Evolutionary conservation across 345 rosid genomes (phyloP), one percentile per base, ranked within the genome.

Genomic region (Schrenkiella parvula): DNA sequence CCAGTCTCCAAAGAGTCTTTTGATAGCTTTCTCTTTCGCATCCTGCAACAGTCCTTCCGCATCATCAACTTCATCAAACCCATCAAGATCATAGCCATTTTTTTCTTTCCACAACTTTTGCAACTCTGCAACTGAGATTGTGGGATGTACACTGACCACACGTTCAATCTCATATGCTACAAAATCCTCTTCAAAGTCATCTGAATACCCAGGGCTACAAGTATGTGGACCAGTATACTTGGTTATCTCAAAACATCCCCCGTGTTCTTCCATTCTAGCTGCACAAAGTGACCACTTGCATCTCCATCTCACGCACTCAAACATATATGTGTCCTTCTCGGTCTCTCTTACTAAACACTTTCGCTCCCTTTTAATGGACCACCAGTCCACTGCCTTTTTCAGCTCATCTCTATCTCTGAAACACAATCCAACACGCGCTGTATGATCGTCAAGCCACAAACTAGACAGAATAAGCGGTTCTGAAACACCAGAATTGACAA

Each of bases 371-470:
- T 22, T 70, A 26, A 70, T 35, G 39, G 59, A 17, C 2, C 59
- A 61, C 74, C 67, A 70, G n/a, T 60, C 67, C 31, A 59, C 59
- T 0, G 22, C 60, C 32, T 71, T 71, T 68, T 60, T 71, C 22
- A 71, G 32, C 39, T 60, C 68, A 38, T 38, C 41, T 4, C 23
- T 50, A 21, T 60, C 61, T 37, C 50, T 70, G 0, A 58, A 70
- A 25, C 66, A 35, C 74, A 58, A 58, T 0, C 74, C 66, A 4
- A 17, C 57, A 0, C 25, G 19, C 4, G 25, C 11, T 4, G 35
- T 47, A 34, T 37, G 26, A 22, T 58, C 74, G 2, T 70, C 74
- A 57, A 70, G 6, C 74, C 74, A 70, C 74, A 69, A 44, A 32
- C 46, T 57, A 1, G 73, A 44, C 17, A 44, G 3, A 19, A 6